These are phyloP conservation scores for Fusarium concolor DNA, from an alignment of 2,329 filamentous ascomycete species.

Conservation along the genomic window DNA sequence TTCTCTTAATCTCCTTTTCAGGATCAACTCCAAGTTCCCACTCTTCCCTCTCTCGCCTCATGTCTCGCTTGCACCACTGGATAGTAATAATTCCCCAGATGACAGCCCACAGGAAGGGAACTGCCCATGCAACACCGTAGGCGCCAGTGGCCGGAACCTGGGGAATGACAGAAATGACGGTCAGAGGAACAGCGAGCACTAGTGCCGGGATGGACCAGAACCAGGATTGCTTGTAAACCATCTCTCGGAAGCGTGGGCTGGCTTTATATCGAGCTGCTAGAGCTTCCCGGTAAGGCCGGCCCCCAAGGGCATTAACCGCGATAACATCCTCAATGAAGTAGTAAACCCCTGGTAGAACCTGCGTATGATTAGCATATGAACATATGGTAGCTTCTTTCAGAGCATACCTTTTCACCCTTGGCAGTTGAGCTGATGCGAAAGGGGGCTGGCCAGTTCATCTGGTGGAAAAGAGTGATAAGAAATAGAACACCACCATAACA, in stretches of 20 bases:
- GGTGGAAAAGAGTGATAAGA: constrained; percentile 51
- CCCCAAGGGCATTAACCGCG: constrained; percentile 72
- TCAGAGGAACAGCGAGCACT: constrained; percentile 52
- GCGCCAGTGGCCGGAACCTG: constrained; percentile 51
- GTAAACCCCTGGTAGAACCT: constrained; percentile 70
- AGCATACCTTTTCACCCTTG: constrained; percentile 60
- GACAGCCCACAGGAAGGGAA: constrained; percentile 54
- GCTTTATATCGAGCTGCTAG: constrained; percentile 56
- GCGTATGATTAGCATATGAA: constrained; percentile 42
- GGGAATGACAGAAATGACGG: constrained; percentile 52
- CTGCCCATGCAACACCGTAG: constrained; percentile 55
- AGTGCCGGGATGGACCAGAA: constrained; percentile 57
- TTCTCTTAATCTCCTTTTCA: constrained; percentile 36
- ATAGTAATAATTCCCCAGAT: constrained; percentile 53
- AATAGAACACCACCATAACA: constrained; percentile 58
- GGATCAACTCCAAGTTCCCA: constrained; percentile 50
- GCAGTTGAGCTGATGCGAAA: constrained; percentile 73
- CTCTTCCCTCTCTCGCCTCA: constrained; percentile 53
- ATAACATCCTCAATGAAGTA: constrained; percentile 76
- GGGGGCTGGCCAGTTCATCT: constrained; percentile 60
- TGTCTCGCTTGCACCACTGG: constrained; percentile 53
- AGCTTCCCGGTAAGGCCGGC: constrained; percentile 57
- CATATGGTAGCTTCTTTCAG: background rate
- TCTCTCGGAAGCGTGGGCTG: constrained; percentile 55
- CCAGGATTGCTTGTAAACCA: constrained; percentile 55